These are phyloP conservation scores for Cardiosporidium cionae DNA, from an alignment of 169 alveolate species.

Conservation along the genomic window DNA sequence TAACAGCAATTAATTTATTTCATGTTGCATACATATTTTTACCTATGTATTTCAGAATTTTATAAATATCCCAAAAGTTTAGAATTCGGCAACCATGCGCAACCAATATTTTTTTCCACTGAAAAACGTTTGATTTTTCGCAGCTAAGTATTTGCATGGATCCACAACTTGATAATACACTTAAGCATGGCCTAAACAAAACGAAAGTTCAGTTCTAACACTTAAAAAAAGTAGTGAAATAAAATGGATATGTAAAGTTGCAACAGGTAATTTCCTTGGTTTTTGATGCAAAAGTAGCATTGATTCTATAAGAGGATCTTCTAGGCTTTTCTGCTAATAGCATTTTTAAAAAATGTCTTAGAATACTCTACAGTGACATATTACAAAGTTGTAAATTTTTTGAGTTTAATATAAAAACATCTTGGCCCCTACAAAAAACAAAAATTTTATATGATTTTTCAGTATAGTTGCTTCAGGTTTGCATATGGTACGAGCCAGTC, in stretches of 20 bases:
- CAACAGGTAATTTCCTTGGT: background rate
- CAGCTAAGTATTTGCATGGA: background rate
- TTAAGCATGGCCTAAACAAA: background rate
- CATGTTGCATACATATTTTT: background rate
- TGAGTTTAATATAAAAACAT: background rate
- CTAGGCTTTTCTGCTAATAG: background rate
- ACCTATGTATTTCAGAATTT: background rate
- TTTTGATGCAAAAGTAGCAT: background rate
- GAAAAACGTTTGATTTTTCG: background rate
- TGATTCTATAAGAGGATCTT: background rate
- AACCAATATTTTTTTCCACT: background rate
- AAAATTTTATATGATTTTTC: background rate
- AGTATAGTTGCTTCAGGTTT: background rate
- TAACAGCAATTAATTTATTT: background rate
- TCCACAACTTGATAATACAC: background rate
- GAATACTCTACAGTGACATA: background rate
- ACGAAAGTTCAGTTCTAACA: background rate
- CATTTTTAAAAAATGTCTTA: background rate
- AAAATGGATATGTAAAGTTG: background rate
- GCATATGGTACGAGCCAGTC: background rate
- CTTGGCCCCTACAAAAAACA: background rate
- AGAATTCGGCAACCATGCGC: background rate
- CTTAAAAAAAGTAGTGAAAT: background rate
- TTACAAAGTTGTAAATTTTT: background rate
- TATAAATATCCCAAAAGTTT: background rate